phyloP scores from a whole-genome alignment of 2,329 filamentous ascomycete genomes.

The Fusarium heterosporum region DNA sequence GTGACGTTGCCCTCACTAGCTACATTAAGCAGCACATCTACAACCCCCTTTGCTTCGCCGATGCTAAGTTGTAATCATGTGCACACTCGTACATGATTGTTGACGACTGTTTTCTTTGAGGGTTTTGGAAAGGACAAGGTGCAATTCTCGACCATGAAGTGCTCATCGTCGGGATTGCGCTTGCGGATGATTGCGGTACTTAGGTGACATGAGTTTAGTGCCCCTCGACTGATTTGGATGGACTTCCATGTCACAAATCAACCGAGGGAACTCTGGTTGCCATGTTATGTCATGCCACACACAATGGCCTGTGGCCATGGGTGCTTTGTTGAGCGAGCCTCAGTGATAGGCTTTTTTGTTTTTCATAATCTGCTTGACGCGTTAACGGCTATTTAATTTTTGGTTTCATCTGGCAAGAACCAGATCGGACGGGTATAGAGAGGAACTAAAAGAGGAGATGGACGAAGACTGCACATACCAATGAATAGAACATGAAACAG shows the following conservation, averaged over 20 bases:
- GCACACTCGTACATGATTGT: constrained; percentile 38
- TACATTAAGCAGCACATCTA: constrained; percentile 72
- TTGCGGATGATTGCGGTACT: constrained; percentile 33
- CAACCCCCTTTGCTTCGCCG: constrained; percentile 63
- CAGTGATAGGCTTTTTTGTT: constrained; percentile 36
- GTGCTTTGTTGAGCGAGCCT: constrained; percentile 42
- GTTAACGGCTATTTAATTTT: constrained; percentile 48
- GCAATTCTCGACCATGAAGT: constrained; percentile 36
- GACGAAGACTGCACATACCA: constrained; percentile 34
- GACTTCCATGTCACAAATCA: constrained; percentile 23
- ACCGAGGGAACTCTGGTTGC: constrained; percentile 1
- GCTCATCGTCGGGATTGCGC: constrained; percentile 38
- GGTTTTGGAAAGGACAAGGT: constrained; percentile 3
- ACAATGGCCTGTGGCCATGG: constrained; percentile 35
- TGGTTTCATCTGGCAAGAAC: constrained; percentile 32
- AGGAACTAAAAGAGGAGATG: constrained; percentile 38
- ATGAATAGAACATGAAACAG: constrained; percentile 34
- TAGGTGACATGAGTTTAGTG: constrained; percentile 29
- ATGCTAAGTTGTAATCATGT: constrained; percentile 50
- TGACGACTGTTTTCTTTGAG: constrained; percentile 5
- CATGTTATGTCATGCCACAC: constrained; percentile 29
- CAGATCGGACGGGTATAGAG: constrained; percentile 39
- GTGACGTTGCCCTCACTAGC: constrained; percentile 69
- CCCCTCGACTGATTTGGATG: constrained; percentile 3
- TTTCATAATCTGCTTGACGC: constrained; percentile 45